phyloP scores from a whole-genome alignment of 768 basidiomycete species.

The Boletus rubescentipes region DNA sequence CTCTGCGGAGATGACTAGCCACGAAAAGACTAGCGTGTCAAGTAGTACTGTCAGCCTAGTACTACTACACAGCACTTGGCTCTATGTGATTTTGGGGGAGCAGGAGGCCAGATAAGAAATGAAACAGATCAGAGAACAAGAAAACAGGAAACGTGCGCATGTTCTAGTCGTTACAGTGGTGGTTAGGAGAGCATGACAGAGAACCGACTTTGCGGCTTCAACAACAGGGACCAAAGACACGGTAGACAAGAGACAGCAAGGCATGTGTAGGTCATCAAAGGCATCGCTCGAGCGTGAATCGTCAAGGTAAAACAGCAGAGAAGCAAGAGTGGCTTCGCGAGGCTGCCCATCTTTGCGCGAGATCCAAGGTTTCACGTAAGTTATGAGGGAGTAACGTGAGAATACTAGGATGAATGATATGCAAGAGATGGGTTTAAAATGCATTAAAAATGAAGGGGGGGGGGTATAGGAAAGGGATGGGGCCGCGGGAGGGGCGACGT shows the following conservation, averaged over 20 bases:
- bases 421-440: constrained; percentile 35
- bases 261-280: constrained; percentile 26
- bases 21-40: constrained; percentile 9
- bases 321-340: constrained; percentile 12
- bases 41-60: constrained; percentile 9
- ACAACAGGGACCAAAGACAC: constrained; percentile 13
- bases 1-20: neutral
- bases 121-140: constrained; percentile 36
- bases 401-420: constrained; percentile 30
- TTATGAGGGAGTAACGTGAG: constrained; percentile 18
- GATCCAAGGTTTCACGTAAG: constrained; percentile 22
- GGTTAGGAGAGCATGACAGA: constrained; percentile 18
- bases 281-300: constrained; percentile 27
- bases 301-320: constrained; percentile 20
- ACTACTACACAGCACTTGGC: constrained; percentile 11
- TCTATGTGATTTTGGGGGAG: constrained; percentile 20
- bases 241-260: constrained; percentile 7
- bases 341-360: constrained; percentile 12
- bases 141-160: constrained; percentile 47
- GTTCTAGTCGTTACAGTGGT: constrained; percentile 70
- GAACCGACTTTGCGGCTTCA: constrained; percentile 21
- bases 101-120: constrained; percentile 28
- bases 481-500: constrained; percentile 30
- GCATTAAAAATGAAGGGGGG: constrained; percentile 28
- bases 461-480: constrained; percentile 27